These are phyloP conservation scores for Penstemon newberryi DNA, from an alignment of 257 asterid species.

Conservation along the genomic window DNA sequence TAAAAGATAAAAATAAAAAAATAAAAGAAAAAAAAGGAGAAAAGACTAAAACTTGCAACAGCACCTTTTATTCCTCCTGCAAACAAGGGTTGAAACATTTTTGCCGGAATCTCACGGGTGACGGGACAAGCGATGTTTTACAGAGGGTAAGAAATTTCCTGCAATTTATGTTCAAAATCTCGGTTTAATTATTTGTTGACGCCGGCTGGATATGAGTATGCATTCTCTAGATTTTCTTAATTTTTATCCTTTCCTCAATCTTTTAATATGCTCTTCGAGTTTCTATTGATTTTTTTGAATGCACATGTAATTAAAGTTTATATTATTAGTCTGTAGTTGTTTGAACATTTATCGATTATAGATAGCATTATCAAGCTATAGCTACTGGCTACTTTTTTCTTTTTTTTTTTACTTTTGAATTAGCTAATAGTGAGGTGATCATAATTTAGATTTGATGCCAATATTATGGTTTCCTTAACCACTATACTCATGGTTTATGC, in stretches of 20 bases:
- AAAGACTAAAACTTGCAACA: background rate
- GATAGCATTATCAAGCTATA: background rate
- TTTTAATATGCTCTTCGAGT: background rate
- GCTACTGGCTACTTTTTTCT: background rate
- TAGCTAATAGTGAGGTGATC: background rate
- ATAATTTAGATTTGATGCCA: background rate
- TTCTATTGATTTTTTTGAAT: background rate
- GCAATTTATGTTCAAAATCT: background rate
- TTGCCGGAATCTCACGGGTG: background rate
- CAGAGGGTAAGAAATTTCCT: constrained; percentile 40
- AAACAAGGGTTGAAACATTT: constrained; percentile 18
- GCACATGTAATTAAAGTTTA: constrained; percentile 15
- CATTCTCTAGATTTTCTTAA: too few relatives aligned
- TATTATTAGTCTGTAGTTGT: background rate
- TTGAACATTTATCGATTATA: background rate
- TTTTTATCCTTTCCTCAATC: background rate
- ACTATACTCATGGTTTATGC: background rate
- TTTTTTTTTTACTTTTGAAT: background rate
- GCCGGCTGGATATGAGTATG: background rate
- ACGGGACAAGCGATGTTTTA: constrained; percentile 35
- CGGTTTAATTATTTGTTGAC: background rate
- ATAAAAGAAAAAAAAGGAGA: too few relatives aligned
- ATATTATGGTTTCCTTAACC: background rate
- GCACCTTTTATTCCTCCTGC: constrained; percentile 16
- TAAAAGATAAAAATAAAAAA: too few relatives aligned